Percentiles rank a stretch among this genome's conserved stretches.
These are phyloP conservation scores for Malassezia nana DNA, from an alignment of 1,284 basidiomycete genomes.

Conservation along the genomic window DNA sequence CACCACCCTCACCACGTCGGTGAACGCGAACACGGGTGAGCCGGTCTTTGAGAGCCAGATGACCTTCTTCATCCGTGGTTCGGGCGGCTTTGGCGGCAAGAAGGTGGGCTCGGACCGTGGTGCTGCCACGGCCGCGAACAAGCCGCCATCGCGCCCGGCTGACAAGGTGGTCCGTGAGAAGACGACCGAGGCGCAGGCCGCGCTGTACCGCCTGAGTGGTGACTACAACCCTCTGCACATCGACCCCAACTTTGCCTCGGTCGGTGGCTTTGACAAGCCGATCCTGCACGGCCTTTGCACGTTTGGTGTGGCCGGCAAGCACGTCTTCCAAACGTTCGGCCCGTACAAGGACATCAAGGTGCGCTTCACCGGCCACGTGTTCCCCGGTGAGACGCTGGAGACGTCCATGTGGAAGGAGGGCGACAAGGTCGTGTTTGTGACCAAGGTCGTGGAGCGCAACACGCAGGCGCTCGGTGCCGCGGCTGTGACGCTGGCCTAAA, in stretches of 20 bases:
- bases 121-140: slow-evolving; percentile 72
- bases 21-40: slow-evolving; percentile 57
- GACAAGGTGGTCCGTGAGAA: slow-evolving; percentile 42
- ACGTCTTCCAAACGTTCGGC: slow-evolving; percentile 77
- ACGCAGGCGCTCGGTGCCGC: slow-evolving; percentile 62
- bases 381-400: slow-evolving; percentile 73
- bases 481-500: slow-evolving; percentile 58
- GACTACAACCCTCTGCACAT: slow-evolving; percentile 81
- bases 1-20: slow-evolving; percentile 25
- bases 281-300: slow-evolving; percentile 67
- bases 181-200: slow-evolving; percentile 52
- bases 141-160: slow-evolving; percentile 55
- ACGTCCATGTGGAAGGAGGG: slow-evolving; percentile 90
- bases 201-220: slow-evolving; percentile 58
- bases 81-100: slow-evolving; percentile 90
- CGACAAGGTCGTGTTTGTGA: slow-evolving; percentile 79
- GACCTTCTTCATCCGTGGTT: slow-evolving; percentile 83
- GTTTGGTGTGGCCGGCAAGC: slow-evolving; percentile 90
- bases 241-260: slow-evolving; percentile 79
- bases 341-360: slow-evolving; percentile 89
- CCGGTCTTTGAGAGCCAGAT: slow-evolving; percentile 84
- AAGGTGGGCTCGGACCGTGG: slow-evolving; percentile 79
- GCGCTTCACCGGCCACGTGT: slow-evolving; percentile 80
- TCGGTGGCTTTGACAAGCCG: slow-evolving; percentile 88
- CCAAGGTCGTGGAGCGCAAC: slow-evolving; percentile 66